Evolutionary conservation across 192 early-diverging fungal genomes (phyloP).

Genomic region (Gigaspora rosea): DNA sequence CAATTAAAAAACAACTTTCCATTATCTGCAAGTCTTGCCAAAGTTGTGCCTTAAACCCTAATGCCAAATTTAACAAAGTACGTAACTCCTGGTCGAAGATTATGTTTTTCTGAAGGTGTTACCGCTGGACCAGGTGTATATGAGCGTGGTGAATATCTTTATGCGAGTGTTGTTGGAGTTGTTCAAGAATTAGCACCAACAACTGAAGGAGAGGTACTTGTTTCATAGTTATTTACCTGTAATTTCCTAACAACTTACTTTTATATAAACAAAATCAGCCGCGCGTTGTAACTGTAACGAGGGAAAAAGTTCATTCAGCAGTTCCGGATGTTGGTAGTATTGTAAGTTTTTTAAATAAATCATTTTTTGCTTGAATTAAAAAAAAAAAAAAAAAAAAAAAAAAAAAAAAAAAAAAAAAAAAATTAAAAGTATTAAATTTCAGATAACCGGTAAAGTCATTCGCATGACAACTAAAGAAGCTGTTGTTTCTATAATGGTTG

Average conservation of each 20-base stretch:
- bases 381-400: neutral
- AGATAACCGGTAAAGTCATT: slow-evolving; percentile 82
- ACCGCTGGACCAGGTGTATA: slow-evolving; percentile 72
- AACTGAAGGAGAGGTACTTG: neutral
- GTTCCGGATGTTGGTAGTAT: slow-evolving; percentile 77
- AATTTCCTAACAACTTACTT: neutral
- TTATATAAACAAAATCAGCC: neutral
- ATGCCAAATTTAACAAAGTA: neutral
- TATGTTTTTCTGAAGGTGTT: slow-evolving; percentile 70
- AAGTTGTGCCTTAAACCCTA: too few species aligned
- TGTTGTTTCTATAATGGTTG: slow-evolving; percentile 89
- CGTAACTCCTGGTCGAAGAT: slow-evolving; percentile 78
- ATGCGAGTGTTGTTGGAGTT: slow-evolving; percentile 60
- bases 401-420: neutral
- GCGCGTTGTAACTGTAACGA: slow-evolving; percentile 58
- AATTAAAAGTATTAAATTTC: neutral
- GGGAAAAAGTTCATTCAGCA: slow-evolving; percentile 64
- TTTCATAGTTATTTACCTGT: neutral
- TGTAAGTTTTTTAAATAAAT: slow-evolving; percentile 36
- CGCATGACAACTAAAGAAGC: slow-evolving; percentile 90
- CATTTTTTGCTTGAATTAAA: neutral
- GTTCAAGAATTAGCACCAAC: neutral
- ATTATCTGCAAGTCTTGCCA: too few species aligned
- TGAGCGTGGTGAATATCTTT: slow-evolving; percentile 66
- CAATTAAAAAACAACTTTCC: too few species aligned